phyloP scores from a whole-genome alignment of 2,329 filamentous ascomycete species.

The Claviceps humidiphila region DNA sequence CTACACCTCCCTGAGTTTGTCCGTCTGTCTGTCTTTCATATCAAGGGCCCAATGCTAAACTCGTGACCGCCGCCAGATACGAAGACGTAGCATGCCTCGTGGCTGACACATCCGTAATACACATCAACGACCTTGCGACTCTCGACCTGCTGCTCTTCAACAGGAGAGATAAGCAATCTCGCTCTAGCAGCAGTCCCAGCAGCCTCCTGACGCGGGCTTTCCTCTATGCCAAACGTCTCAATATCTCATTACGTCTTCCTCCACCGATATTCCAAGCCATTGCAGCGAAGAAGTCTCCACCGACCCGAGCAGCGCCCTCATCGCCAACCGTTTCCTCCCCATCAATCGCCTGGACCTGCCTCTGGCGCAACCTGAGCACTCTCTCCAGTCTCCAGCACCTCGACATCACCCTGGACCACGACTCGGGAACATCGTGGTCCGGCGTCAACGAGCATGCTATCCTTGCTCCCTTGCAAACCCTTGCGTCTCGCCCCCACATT shows the following conservation, averaged over 20 bases:
- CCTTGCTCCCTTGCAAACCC: not conserved
- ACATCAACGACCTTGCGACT: constrained; percentile 2
- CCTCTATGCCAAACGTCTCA: not conserved
- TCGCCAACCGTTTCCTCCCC: not conserved
- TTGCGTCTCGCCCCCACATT: not conserved
- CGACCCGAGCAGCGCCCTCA: not conserved
- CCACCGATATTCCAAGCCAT: constrained; percentile 1
- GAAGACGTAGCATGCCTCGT: constrained; percentile 2
- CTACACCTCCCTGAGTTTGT: not conserved
- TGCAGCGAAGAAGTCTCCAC: not conserved
- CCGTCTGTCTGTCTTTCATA: not conserved
- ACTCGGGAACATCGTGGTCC: constrained; percentile 6
- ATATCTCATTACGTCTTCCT: constrained; percentile 1
- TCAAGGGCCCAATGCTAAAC: no score
- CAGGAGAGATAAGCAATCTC: not conserved
- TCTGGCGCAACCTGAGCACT: constrained; percentile 1
- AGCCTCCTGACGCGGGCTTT: not conserved
- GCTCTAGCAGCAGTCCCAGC: not conserved
- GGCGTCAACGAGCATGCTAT: constrained; percentile 4
- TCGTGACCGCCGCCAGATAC: not conserved
- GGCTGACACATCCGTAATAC: constrained; percentile 1
- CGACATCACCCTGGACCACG: constrained; percentile 5
- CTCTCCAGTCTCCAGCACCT: constrained; percentile 1
- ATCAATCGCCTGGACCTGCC: not conserved
- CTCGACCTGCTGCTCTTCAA: constrained; percentile 2